phyloP scores from a whole-genome alignment of 176 grass and related monocot genomes.

The Triticum timopheevii region DNA sequence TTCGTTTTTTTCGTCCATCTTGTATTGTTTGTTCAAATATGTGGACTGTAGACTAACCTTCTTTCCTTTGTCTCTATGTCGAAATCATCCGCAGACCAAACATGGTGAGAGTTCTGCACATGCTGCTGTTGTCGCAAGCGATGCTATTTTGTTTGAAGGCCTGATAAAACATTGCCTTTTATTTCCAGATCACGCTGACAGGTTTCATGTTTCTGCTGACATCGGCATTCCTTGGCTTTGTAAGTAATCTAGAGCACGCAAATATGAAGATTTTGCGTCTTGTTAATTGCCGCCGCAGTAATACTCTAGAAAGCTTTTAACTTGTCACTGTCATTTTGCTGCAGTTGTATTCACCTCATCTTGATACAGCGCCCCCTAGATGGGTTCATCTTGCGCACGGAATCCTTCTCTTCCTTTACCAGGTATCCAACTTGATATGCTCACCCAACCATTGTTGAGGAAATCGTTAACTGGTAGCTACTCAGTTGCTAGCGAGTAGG shows the following conservation, averaged over 20 bases:
- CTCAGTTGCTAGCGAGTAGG: too few species aligned
- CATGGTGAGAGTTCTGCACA: constrained; percentile 59
- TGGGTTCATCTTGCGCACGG: constrained; percentile 98
- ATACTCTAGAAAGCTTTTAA: background rate
- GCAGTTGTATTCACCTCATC: constrained; percentile 89
- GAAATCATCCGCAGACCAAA: constrained; percentile 65
- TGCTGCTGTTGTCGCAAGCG: background rate
- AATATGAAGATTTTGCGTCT: constrained; percentile 13
- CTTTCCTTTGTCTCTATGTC: constrained; percentile 3
- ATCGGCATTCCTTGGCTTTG: constrained; percentile 88
- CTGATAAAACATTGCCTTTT: background rate
- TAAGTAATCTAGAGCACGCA: constrained; percentile 33
- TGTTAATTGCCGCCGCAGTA: background rate
- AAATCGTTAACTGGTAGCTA: too few species aligned
- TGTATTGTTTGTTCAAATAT: constrained; percentile 6
- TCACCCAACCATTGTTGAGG: background rate
- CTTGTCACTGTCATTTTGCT: background rate
- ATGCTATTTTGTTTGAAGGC: constrained; percentile 24
- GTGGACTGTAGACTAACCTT: constrained; percentile 21
- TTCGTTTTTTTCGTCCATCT: background rate
- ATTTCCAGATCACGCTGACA: constrained; percentile 76
- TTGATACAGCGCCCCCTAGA: constrained; percentile 92
- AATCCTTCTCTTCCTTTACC: constrained; percentile 93
- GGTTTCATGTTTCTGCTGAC: constrained; percentile 84
- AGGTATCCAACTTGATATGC: constrained; percentile 51